Evolutionary conservation across 371 early-diverging fungal genomes (phyloP), one percentile per base, ranked within the genome.

Genomic region (Chytridiales sp.): DNA sequence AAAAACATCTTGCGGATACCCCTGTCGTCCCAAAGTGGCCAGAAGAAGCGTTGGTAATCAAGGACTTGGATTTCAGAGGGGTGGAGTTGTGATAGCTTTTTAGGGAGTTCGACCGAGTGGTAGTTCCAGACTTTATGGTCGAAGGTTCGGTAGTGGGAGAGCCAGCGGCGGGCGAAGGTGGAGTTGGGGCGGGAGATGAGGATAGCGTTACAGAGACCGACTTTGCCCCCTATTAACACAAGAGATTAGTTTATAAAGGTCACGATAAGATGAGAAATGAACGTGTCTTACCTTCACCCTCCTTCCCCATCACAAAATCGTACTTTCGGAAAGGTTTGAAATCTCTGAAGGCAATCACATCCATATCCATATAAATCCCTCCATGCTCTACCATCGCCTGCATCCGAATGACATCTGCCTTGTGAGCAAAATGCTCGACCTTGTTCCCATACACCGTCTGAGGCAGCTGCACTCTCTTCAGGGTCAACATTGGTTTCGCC

Each of bases 301-400:
- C 80, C 50, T 77, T 75, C 1, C 67, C 82, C 80, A 82, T 79
- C 32, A 77, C 70, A 36, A 79, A 78, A 34, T 75, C 73, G 21
- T 73, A 56, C 24, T 73, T 67, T 2, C 80, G 47, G 13, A 82
- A 48, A n/a, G n/a, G n/a, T n/a, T n/a, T n/a, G n/a, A n/a, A n/a
- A n/a, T n/a, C n/a, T n/a, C n/a, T n/a, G n/a, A n/a, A n/a, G n/a
- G n/a, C n/a, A n/a, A n/a, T n/a, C n/a, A n/a, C n/a, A n/a, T n/a
- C n/a, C 35, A 80, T 44, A 59, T 80, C 83, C n/a, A 82, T 58
- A 40, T 79, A 82, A 9, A 80, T 79, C 5, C 80, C 82, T 30
- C 82, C 82, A 60, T 56, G 73, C 31, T 76, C 58, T n/a, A 67
- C 41, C 21, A 81, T 36, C 0, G 67, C 74, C 38, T 75, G 68